Base-by-base conservation (phyloP, 2,329 filamentous ascomycete species). In the Sphaerulina vaccinii region DNA sequence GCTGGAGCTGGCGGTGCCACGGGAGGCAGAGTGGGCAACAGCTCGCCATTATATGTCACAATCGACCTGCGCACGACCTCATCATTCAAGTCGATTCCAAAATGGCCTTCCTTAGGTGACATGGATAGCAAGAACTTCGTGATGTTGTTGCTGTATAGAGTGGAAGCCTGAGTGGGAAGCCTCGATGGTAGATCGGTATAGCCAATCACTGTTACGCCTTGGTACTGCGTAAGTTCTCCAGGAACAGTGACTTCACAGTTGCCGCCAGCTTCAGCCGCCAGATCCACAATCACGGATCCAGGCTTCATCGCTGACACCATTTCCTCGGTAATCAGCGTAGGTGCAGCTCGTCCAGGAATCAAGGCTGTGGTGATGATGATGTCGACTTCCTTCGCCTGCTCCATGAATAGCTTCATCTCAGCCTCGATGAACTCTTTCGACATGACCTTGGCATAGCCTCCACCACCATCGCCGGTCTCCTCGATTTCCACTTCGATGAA, bases 311-410 rank as follows among this genome's bases (percentile, higher is more conserved):
- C 84, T 59, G 85, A 80, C 22, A 92, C 77, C 81, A 90, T 90
- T 60, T 82, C 79, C 70, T 88, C 87, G 3, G 86, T 91, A 63
- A 96, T 91, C 23, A 96, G 76, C 64, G 86, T 92, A 0, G 90
- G 90, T 0, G 90, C 89, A 22, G 86, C 86, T 61, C 80, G 86
- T 51, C 90, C 90, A 0, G 90, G 90, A 54, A 96, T 95, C 62
- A 95, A 71, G n/a, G 90, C 90, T 1, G 90, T 96, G 1, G 90
- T 95, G 66, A 96, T 87, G 55, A 96, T 87, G 57, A 96, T 95
- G 70, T 96, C 90, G 45, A 95, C 89, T 33, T 96, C 90, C 53
- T 82, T 81, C 55, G 87, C 88, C 69, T 95, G 90, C 61, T 93
- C 87, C 67, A 88, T 84, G 72, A 96, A 96, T 0, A 96, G 78